Evolutionary conservation across 192 early-diverging fungal species (phyloP).

Genomic region (Phlyctochytrium bullatum): DNA sequence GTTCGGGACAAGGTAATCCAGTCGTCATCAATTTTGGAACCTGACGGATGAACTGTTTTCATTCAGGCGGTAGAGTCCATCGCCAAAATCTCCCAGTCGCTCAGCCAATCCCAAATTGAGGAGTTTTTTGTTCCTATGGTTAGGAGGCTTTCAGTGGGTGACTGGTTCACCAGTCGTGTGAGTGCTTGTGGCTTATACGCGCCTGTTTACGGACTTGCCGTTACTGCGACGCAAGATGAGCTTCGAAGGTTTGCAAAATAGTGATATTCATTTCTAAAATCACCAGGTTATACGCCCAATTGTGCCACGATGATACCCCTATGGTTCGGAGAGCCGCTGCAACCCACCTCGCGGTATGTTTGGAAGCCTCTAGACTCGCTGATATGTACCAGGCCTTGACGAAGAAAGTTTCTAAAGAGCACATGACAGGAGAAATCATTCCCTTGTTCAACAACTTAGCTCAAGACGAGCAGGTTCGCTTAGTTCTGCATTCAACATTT

Average conservation of each 20-base stretch:
- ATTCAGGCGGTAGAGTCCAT: conserved; percentile 93
- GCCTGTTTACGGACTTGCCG: conserved; percentile 69
- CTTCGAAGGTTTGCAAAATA: conserved; percentile 65
- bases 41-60: background rate
- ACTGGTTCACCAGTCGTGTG: conserved; percentile 98
- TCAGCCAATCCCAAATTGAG: conserved; percentile 81
- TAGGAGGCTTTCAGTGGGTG: conserved; percentile 84
- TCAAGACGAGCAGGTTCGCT: conserved; percentile 55
- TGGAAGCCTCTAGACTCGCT: background rate
- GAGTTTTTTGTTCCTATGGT: conserved; percentile 88
- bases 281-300: conserved; percentile 67
- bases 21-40: conserved; percentile 1
- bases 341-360: conserved; percentile 67
- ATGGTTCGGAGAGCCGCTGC: conserved; percentile 97
- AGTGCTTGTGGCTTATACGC: conserved; percentile 93
- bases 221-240: conserved; percentile 76
- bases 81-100: conserved; percentile 71
- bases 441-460: conserved; percentile 85
- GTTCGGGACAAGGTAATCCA: conserved; percentile 90
- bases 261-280: conserved; percentile 7
- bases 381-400: conserved; percentile 56
- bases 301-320: conserved; percentile 92
- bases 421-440: conserved; percentile 81
- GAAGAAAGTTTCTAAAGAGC: conserved; percentile 68
- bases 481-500: background rate